Conservation (phyloP, 495 filamentous ascomycete genomes). For the Penicillium soppii region DNA sequence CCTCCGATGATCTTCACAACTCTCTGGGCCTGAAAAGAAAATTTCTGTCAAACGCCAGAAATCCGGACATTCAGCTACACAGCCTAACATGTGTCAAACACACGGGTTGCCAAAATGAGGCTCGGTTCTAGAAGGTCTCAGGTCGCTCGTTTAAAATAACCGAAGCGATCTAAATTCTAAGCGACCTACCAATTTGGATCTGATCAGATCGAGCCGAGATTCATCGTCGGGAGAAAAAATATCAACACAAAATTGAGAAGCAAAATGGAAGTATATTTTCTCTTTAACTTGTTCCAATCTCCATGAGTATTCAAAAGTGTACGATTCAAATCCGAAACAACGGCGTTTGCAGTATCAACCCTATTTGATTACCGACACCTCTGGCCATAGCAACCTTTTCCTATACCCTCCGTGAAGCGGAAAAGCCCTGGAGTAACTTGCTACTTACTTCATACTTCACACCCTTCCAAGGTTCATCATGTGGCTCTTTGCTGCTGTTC, state of each 20-base stretch:
- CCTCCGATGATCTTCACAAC: no score
- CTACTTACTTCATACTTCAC: neutral
- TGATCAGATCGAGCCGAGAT: neutral
- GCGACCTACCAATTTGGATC: slow-evolving; percentile 3
- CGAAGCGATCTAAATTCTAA: slow-evolving; percentile 7
- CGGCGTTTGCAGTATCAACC: neutral
- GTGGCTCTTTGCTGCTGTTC: slow-evolving; percentile 8
- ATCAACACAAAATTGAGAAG: neutral
- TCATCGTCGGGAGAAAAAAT: no score
- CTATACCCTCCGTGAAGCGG: neutral
- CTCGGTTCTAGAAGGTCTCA: neutral
- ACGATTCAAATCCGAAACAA: neutral
- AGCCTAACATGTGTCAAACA: no score
- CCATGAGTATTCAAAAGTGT: neutral
- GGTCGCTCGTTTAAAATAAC: slow-evolving; percentile 3
- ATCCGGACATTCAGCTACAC: no score
- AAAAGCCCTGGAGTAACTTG: neutral
- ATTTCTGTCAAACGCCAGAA: no score
- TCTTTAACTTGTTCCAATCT: no score
- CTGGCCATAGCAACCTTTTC: neutral
- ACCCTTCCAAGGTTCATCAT: neutral
- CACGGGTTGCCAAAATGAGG: no score
- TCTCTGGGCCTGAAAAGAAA: no score
- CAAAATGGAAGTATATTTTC: no score
- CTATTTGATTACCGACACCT: neutral